Base-by-base conservation (phyloP, 2,329 filamentous ascomycete genomes). In the Orbilia brochopaga region DNA sequence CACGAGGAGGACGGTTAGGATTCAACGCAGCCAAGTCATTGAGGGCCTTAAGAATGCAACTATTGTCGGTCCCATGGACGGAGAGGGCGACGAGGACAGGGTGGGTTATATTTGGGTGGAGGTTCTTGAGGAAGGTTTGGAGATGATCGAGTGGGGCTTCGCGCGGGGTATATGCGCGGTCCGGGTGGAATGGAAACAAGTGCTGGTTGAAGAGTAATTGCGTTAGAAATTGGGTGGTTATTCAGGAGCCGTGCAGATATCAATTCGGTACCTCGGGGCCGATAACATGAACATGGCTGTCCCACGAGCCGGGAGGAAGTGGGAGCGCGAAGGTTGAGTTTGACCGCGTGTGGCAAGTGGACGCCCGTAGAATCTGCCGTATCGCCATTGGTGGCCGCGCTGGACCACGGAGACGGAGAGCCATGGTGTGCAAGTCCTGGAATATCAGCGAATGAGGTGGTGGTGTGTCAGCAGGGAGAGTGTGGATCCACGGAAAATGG, bases 11-110 rank as follows among this genome's bases (percentile, higher is more conserved):
- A 11, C 27, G 21, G 17, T 30, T 32, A 3, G 27, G 27, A 4
- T 32, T 48, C 35, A 70, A 56, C 1, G 69, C 53, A 19, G 73
- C 60, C 0, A 78, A 74, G 1, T 73, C 72, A 7, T 64, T 61
- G 5, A 79, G 76, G 10, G 77, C 77, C 50, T 78, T 76, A 55
- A 79, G 69, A 15, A 78, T 74, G 19, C 74, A 78, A 1, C 74
- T 74, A 62, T 78, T 78, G 66, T 79, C 77, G 21, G 75, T 76
- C 19, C 75, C 74, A 44, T 79, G 79, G 3, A 79, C 75, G 2
- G 78, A 79, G 11, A 77, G 74, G 35, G 77, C 76, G 3, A 79
- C 76, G 1, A 78, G 62, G 51, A 77, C 70, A 42, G 75, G 64
- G 60, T 78, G 70, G 32, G 74, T 60, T 52, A 78, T 73, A 48